These are phyloP conservation scores for Gloeostereum incarnatum DNA, from an alignment of 768 basidiomycete genomes.

Conservation along the genomic window DNA sequence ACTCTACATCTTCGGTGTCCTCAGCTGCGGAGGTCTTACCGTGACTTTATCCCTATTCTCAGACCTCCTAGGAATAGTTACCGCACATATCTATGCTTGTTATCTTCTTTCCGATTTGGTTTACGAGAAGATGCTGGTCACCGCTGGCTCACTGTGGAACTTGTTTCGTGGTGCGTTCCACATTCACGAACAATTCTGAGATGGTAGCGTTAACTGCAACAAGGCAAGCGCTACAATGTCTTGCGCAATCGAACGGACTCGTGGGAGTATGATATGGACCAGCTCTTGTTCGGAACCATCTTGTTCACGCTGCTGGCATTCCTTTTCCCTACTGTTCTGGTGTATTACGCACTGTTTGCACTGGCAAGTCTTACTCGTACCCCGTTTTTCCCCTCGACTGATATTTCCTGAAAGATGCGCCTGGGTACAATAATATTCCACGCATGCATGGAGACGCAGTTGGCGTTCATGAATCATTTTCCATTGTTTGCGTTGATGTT, in stretches of 20 bases:
- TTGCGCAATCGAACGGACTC: slow-evolving; percentile 83
- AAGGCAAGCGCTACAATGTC: slow-evolving; percentile 85
- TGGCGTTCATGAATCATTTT: slow-evolving; percentile 86
- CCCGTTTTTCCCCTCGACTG: background rate
- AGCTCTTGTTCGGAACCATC: slow-evolving; percentile 90
- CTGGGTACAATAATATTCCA: slow-evolving; percentile 48
- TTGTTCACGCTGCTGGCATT: slow-evolving; percentile 78
- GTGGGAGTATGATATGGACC: slow-evolving; percentile 88
- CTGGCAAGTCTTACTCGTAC: slow-evolving; percentile 28
- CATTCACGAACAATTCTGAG: background rate
- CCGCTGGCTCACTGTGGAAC: slow-evolving; percentile 70
- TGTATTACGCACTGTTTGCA: slow-evolving; percentile 81
- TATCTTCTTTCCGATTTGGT: slow-evolving; percentile 54
- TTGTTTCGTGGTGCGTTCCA: slow-evolving; percentile 71
- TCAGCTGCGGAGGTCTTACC: slow-evolving; percentile 44
- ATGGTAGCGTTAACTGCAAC: background rate
- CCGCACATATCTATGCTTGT: slow-evolving; percentile 63
- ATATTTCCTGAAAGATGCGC: slow-evolving; percentile 30
- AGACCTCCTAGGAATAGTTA: slow-evolving; percentile 59
- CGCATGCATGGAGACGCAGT: slow-evolving; percentile 49
- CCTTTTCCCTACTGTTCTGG: slow-evolving; percentile 76
- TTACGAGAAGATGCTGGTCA: slow-evolving; percentile 50
- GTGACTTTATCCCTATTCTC: slow-evolving; percentile 55
- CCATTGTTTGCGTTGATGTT: slow-evolving; percentile 86
- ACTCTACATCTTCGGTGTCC: slow-evolving; percentile 25